These are phyloP conservation scores for Backusella luteola DNA, from an alignment of 192 early-diverging fungal species.

Conservation along the genomic window DNA sequence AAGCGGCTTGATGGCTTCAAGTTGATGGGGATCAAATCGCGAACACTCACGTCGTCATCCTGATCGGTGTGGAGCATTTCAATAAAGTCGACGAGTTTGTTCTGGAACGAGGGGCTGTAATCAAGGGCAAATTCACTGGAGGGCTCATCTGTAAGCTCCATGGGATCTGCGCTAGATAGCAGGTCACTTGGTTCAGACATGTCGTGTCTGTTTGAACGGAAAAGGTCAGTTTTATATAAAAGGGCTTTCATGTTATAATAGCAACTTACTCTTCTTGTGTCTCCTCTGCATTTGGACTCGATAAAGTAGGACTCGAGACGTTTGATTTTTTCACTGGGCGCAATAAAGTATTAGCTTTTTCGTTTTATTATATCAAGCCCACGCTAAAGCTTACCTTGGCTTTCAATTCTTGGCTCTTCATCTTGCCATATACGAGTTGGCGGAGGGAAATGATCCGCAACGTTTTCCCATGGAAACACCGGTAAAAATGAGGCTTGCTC, in stretches of 20 bases:
- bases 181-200: background rate
- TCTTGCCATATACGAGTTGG: conserved; percentile 21
- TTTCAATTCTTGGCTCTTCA: background rate
- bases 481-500: background rate
- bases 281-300: background rate
- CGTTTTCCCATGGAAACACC: conserved; percentile 4
- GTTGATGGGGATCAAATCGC: conserved; percentile 34
- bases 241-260: background rate
- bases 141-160: background rate
- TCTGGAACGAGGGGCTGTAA: background rate
- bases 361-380: background rate
- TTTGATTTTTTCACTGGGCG: background rate
- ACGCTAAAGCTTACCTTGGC: background rate
- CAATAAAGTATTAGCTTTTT: background rate
- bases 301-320: background rate
- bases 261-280: background rate
- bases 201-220: background rate
- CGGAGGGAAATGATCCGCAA: background rate
- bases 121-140: conserved; percentile 19
- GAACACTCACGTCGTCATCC: conserved; percentile 28
- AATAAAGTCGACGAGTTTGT: background rate
- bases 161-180: background rate
- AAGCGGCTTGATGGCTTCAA: conserved; percentile 29
- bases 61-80: background rate
- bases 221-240: background rate